A percentile compares a stretch with the other conserved stretches of the same genome.
Evolutionary conservation across 2,329 filamentous ascomycete species (phyloP).

Genomic region (Alternaria panax): DNA sequence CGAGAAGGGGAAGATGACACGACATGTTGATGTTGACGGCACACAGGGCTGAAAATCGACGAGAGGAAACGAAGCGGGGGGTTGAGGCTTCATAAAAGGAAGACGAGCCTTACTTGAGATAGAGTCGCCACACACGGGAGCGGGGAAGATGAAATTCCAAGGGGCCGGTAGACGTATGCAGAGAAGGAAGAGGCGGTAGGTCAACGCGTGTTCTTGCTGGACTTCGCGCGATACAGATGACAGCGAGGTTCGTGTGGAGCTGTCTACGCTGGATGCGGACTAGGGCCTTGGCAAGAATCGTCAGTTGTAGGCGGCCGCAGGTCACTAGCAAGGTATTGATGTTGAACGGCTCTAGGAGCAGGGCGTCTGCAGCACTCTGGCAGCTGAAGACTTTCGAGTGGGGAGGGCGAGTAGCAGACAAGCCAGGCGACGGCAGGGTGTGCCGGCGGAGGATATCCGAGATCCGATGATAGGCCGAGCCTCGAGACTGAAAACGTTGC

Average conservation of each 20-base stretch:
- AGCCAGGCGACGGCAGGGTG: conserved; percentile 10
- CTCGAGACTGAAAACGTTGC: conserved; percentile 2
- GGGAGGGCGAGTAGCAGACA: conserved; percentile 9
- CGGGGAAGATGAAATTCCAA: conserved; percentile 34
- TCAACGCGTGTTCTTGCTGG: conserved; percentile 29
- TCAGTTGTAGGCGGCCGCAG: conserved; percentile 16
- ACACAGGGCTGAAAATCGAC: conserved; percentile 20
- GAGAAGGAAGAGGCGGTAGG: conserved; percentile 31
- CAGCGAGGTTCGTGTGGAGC: conserved; percentile 34
- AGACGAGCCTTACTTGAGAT: conserved; percentile 38
- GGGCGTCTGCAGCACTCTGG: background rate
- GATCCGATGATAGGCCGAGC: conserved; percentile 10
- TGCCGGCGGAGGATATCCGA: conserved; percentile 10
- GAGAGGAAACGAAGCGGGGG: conserved; percentile 14
- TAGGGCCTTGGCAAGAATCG: conserved; percentile 31
- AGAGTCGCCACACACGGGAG: conserved; percentile 34
- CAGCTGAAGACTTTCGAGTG: conserved; percentile 12
- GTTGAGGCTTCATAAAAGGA: conserved; percentile 1
- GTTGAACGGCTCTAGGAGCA: conserved; percentile 16
- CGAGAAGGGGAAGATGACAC: background rate
- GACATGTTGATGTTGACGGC: conserved; percentile 14
- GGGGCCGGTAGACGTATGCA: conserved; percentile 33
- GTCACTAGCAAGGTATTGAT: conserved; percentile 15
- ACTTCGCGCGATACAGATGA: conserved; percentile 39
- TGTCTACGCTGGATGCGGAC: conserved; percentile 30